Base-by-base conservation (phyloP, 495 filamentous ascomycete species). In the Letharia lupina region DNA sequence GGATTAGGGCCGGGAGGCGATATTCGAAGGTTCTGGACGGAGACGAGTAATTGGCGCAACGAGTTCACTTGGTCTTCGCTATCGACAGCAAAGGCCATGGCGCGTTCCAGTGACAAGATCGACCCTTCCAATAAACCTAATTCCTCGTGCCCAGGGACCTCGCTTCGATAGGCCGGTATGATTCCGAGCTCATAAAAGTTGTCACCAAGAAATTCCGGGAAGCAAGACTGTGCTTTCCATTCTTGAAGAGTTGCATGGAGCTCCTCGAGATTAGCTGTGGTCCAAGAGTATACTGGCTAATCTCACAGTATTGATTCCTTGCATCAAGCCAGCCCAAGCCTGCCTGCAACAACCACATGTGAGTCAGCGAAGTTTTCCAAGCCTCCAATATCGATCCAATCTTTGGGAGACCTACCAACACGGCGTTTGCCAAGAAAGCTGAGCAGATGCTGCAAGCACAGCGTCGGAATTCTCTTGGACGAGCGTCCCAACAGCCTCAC, bases 391-490 rank as follows among this genome's bases (percentile, higher is more conserved):
- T 52, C 48, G 12, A 52, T 7, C 10, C 2, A 7, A 18, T 35
- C 18, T 31, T 15, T 2, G 52, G 13, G 48, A 50, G 1, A 33
- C 50, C 28, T 54, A 54, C 50, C 50, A 54, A 54, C 11, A 3
- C 12, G 50, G 50, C 28, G 23, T 33, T 16, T 35, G 52, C 52
- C 52, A 35, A 56, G 3, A 56, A 35, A 56, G 28, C 31, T 4
- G 28, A 35, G 52, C 52, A 56, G 52, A 56, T 18, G 52, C 31
- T 33, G 31, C 52, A 56, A 56, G 52, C 52, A 54, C 50, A 54
- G 52, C 28, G 31, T 35, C 52, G 23, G 52, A 56, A 13, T 56
- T 56, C 5, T 18, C 28, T 56, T 56, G 28, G 13, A 2, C 5
- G 3, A 56, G 52, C 12, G 28, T 16, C 31, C 52, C 52, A 33